Evolutionary conservation across 768 basidiomycete species (phyloP), one percentile per base, ranked within the genome.

Genomic region (Tephrocybe rancida): DNA sequence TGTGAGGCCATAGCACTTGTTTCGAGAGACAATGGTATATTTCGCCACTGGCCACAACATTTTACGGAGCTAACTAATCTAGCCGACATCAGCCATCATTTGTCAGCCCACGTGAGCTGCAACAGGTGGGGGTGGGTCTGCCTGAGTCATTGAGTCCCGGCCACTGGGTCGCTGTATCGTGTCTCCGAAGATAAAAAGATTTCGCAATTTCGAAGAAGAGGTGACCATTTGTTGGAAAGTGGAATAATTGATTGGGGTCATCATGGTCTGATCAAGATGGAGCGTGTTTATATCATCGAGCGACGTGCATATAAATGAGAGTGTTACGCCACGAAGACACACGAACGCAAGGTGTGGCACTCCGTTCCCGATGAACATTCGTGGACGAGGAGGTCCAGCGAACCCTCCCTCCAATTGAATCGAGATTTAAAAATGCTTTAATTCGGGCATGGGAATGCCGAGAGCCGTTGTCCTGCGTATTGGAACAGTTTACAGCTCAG

Each of bases 151-250:
- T 29, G 13, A 52, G 47, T 22, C 51, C 50, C 9, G 70, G 62
- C 72, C 73, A 75, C 1, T 51, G 27, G 1, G 59, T 57, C 13
- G 29, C 38, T n/a, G 30, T 19, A 7, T 64, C 14, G 79, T 69
- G 30, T 80, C 73, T 14, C 79, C 80, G 41, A 74, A 70, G 11
- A 81, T 55, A 22, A 77, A 80, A 22, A 82, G 68, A 59, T 79
- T 61, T 11, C 64, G 58, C 9, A 82, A 67, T 26, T 38, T 41
- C 1, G 66, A 65, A 4, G 73, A 67, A 0, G 67, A 55, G 4
- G 67, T 69, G n/a, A 78, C n/a, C n/a, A 78, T 56, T 5, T 57
- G 55, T 14, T 62, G 59, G 48, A 81, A 73, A 3, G 66, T 64
- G 13, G 57, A 50, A 58, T 73, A 76, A 5, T 59, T 59, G 6